phyloP scores from a whole-genome alignment of 2,329 filamentous ascomycete species.

The Pestalotiopsis sp. region DNA sequence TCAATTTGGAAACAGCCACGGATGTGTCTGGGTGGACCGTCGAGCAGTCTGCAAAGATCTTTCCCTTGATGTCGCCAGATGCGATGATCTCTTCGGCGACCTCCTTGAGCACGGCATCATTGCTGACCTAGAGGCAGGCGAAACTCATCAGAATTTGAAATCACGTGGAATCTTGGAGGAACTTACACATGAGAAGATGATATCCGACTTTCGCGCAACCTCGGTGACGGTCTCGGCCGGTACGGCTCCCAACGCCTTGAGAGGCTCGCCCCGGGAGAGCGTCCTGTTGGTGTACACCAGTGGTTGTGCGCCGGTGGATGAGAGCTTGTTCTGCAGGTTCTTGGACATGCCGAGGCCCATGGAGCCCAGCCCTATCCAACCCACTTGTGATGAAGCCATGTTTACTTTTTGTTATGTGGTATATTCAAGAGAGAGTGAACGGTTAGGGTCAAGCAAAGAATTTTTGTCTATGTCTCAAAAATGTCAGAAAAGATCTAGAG shows the following conservation, averaged over 20 bases:
- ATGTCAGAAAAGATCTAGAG: neutral
- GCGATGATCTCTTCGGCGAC: constrained; percentile 19
- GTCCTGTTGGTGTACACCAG: constrained; percentile 44
- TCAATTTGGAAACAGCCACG: constrained; percentile 31
- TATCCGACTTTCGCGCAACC: constrained; percentile 33
- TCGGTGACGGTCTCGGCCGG: constrained; percentile 25
- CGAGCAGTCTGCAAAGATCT: constrained; percentile 32
- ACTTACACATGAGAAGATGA: constrained; percentile 32
- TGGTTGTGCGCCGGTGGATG: constrained; percentile 16
- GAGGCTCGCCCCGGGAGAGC: constrained; percentile 36
- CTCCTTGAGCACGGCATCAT: constrained; percentile 38
- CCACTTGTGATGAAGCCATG: constrained; percentile 19
- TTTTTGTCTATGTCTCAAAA: neutral
- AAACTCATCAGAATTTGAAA: neutral
- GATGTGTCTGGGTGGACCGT: constrained; percentile 38
- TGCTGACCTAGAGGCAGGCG: constrained; percentile 25
- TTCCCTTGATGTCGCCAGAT: constrained; percentile 28
- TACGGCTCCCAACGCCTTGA: constrained; percentile 37
- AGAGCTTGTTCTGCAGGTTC: constrained; percentile 28
- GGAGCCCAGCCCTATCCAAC: constrained; percentile 26
- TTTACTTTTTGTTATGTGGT: neutral
- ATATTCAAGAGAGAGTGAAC: neutral
- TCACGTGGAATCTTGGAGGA: neutral
- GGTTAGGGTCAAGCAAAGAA: neutral
- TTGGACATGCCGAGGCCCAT: constrained; percentile 29